A percentile compares a stretch with the other conserved stretches of the same genome.
Conservation (phyloP, 202 grass and related monocot genomes). For the Musa balbisiana region DNA sequence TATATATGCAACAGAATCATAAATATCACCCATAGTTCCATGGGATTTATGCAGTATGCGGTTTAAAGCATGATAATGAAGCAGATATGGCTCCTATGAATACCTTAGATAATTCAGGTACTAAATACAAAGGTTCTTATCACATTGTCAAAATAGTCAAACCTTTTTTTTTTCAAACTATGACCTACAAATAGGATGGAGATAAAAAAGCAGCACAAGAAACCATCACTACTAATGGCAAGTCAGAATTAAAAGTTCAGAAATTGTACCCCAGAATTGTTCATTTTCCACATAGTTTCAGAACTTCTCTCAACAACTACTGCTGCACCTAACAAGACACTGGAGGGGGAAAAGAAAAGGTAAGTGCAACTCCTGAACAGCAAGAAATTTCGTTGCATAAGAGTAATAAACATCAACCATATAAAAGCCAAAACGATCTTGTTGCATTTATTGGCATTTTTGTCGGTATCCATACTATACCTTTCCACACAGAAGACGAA, state of each 20-base stretch:
- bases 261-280: constrained; percentile 46
- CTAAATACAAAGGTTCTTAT: no score
- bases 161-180: no score
- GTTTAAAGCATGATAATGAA: no score
- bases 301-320: constrained; percentile 49
- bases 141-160: no score
- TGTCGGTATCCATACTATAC: background rate
- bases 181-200: no score
- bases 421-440: background rate
- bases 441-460: background rate
- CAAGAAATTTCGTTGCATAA: background rate
- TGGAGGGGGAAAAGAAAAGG: constrained; percentile 19
- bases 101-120: no score
- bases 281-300: constrained; percentile 48
- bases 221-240: no score
- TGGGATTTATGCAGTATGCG: no score
- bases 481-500: background rate
- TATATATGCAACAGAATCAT: no score
- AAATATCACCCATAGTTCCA: no score
- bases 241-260: background rate
- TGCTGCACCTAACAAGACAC: constrained; percentile 45
- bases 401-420: background rate
- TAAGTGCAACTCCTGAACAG: background rate
- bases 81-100: no score
- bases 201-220: no score